A percentile compares a stretch with the other conserved stretches of the same genome.
Evolutionary conservation across 208 protist species (phyloP).

Genomic region (Strigomonas culicis): DNA sequence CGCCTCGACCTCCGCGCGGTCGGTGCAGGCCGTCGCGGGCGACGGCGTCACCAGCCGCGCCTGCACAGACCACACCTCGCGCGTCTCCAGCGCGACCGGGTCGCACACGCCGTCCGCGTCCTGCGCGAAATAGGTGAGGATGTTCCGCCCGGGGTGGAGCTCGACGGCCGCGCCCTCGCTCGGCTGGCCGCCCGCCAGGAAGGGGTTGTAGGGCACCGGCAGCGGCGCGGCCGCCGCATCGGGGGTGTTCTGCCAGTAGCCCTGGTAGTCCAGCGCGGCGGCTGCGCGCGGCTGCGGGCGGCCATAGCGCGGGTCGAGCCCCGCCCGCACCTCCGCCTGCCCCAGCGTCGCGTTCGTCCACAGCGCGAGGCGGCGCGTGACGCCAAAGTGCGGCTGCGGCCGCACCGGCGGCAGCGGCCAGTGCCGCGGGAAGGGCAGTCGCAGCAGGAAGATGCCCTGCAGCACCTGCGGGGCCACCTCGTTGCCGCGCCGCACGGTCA

Average conservation of each 20-base stretch:
- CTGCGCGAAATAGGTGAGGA: slow-evolving; percentile 54
- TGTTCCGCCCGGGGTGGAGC: slow-evolving; percentile 63
- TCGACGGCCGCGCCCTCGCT: slow-evolving; percentile 18
- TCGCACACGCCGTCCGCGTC: slow-evolving; percentile 83
- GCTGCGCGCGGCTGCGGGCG: not conserved
- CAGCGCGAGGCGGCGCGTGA: slow-evolving; percentile 36
- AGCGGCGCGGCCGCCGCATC: not conserved
- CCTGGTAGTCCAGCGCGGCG: slow-evolving; percentile 32
- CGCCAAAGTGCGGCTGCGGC: slow-evolving; percentile 63
- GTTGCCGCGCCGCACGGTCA: slow-evolving; percentile 7
- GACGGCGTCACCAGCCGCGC: slow-evolving; percentile 32
- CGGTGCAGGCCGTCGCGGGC: slow-evolving; percentile 50
- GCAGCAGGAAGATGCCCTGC: slow-evolving; percentile 46
- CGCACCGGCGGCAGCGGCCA: slow-evolving; percentile 32
- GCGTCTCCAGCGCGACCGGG: slow-evolving; percentile 52
- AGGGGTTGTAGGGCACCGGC: slow-evolving; percentile 45
- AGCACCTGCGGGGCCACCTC: slow-evolving; percentile 15
- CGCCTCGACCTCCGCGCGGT: slow-evolving; percentile 36
- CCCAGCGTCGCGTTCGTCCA: slow-evolving; percentile 24
- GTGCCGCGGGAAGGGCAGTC: slow-evolving; percentile 41
- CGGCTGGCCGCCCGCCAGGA: slow-evolving; percentile 1
- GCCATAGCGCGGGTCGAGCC: slow-evolving; percentile 47
- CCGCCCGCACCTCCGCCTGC: slow-evolving; percentile 30
- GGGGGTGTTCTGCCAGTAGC: slow-evolving; percentile 64
- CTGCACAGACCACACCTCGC: slow-evolving; percentile 75